Evolutionary conservation across 73 alveolate species (phyloP).

Genomic region (Paraurostyla sp.): DNA sequence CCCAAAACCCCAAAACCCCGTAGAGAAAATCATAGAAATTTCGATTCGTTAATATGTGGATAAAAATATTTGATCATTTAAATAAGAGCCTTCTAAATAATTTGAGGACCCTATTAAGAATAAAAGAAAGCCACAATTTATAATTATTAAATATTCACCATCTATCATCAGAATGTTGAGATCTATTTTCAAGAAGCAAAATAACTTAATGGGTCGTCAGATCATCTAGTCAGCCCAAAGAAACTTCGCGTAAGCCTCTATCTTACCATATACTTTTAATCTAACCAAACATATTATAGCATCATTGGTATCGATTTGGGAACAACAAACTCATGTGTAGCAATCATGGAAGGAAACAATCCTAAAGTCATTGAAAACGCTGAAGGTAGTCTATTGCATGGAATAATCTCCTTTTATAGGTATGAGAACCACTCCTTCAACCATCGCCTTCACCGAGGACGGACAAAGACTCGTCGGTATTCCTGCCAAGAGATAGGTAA

Average conservation of each 20-base stretch:
- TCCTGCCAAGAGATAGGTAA: conserved; percentile 93
- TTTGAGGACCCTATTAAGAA: no score
- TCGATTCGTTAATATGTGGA: no score
- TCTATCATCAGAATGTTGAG: no score
- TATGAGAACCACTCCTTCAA: conserved; percentile 98
- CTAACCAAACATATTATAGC: conserved; percentile 14
- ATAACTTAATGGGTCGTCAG: conserved; percentile 13
- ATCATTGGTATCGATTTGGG: conserved; percentile 99
- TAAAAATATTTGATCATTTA: no score
- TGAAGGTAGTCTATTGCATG: conserved; percentile 85
- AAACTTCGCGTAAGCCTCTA: conserved; percentile 49
- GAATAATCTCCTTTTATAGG: conserved; percentile 40
- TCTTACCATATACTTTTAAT: neutral
- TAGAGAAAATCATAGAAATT: no score
- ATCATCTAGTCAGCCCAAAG: conserved; percentile 31
- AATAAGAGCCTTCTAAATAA: no score
- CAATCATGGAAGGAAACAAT: conserved; percentile 93
- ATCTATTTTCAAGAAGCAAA: conserved; percentile 19
- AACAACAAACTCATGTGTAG: conserved; percentile 99
- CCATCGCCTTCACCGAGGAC: conserved; percentile 93
- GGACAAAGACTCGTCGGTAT: conserved; percentile 90
- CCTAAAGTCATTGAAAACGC: conserved; percentile 97
- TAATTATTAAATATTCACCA: no score
- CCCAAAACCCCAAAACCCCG: no score
- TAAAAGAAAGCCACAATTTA: no score